Base-by-base conservation (phyloP, 2,329 filamentous ascomycete species). In the Aspergillus bombycis region DNA sequence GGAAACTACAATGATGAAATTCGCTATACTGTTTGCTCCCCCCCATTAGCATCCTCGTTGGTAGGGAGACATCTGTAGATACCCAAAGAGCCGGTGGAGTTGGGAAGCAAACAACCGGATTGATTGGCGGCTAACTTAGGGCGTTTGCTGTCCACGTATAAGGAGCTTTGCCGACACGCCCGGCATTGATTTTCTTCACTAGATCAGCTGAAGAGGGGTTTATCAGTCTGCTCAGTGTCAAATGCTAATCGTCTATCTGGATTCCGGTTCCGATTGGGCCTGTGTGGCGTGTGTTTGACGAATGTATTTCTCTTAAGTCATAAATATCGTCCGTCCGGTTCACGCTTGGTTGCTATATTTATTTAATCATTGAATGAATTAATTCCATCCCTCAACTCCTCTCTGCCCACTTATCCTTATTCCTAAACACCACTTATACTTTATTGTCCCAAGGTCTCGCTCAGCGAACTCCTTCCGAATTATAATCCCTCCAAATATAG, bases 121-220 rank as follows among this genome's bases (percentile, higher is more conserved):
- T 38, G 52, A 55, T 55, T 55, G 52, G 52, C 32, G 32, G 21
- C 34, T 10, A 21, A 30, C 4, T 38, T 21, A 19, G n/a, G 52
- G 28, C 23, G 12, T 38, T 55, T 55, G 52, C 32, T 38, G 4
- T 55, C 52, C 52, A 55, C 52, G 52, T 55, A 55, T 55, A 38
- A 8, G 28, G 32, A 21, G 52, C 19, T 23, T 23, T 36, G 30
- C 52, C 52, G n/a, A 19, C 12, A 12, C 7, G n/a, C 32, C 52
- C 52, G 52, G 34, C 21, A 41, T 26, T 41, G 34, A 26, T 55
- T 19, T 55, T 23, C 52, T 55, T 55, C 52, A 23, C 30, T 14
- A 4, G 23, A 23, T 34, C 52, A 54, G 30, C 52, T 55, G 52
- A 52, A 12, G 52, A 23, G 32, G 52, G 52, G 43, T 28, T 16